Evolutionary conservation across 257 asterid species (phyloP), one percentile per base, ranked within the genome.

Genomic region (Solanum rostratum): DNA sequence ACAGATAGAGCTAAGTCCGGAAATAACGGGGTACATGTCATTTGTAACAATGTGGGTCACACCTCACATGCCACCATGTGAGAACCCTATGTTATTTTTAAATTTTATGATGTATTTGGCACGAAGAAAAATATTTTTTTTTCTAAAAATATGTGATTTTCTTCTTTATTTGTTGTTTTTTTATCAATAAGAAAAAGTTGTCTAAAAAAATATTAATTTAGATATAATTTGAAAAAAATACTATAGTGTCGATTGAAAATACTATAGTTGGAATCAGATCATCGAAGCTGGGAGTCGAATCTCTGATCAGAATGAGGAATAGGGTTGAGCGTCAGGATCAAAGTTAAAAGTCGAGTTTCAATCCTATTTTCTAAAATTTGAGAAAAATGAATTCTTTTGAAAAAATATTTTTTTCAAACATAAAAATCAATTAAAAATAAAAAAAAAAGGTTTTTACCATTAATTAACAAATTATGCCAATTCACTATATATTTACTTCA

Each of bases 21-120:
- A 53, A 88, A 87, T 80, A 89, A 90, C 89, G 95, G 95, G 91
- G 88, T 90, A 86, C 92, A 79, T 91, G 90, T 91, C 93, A 91
- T 92, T 85, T 89, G 88, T 86, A 87, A 90, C 86, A 84, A 87
- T 15, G 91, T 91, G 95, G 95, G 94, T 79, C 97, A 89, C 86
- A 33, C 91, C 92, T 84, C 95, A 93, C 95, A 90, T 93, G 97
- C 93, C 66, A 86, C 93, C 97, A 93, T 91, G 94, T 92, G 94
- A 88, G 54, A 84, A 83, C 89, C 62, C 81, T 74, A 74, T 46
- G 59, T 24, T 74, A 2, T 73, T 39, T 20, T 69, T 55, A 20
- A 33, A 33, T 55, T 8, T 55, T 8, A 55, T 9, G 19, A 0
- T 20, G 1, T 57, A 5, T 57, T 20, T 1, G 29, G 12, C 20